Evolutionary conservation across 2,329 filamentous ascomycete species (phyloP).

Genomic region (Botrytis galanthina): DNA sequence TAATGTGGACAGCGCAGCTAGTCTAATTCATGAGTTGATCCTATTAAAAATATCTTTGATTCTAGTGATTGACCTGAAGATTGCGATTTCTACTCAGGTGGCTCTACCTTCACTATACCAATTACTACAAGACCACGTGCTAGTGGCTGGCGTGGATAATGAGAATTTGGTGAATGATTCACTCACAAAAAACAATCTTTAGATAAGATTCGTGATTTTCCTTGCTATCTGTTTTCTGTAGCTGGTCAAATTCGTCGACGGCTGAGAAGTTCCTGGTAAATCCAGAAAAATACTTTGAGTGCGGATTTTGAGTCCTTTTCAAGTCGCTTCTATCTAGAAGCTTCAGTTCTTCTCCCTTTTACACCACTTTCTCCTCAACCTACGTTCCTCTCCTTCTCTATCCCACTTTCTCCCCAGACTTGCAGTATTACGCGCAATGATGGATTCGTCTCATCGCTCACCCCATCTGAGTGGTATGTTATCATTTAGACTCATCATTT

Average conservation of each 20-base stretch:
- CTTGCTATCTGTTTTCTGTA: neutral
- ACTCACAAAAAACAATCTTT: neutral
- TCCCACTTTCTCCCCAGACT: neutral
- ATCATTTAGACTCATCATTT: neutral
- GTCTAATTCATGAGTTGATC: neutral
- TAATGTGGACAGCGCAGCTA: neutral
- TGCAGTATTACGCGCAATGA: neutral
- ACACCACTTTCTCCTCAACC: neutral
- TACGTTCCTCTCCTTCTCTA: neutral
- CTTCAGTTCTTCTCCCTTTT: neutral
- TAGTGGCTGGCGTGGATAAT: neutral
- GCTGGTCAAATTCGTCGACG: neutral
- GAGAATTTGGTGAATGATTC: neutral
- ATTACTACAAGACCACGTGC: neutral
- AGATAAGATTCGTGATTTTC: neutral
- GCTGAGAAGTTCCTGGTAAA: neutral
- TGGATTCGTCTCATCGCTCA: neutral
- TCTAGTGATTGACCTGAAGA: neutral
- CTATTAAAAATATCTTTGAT: neutral
- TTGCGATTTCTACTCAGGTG: neutral
- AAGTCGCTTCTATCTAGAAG: neutral
- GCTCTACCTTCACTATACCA: neutral
- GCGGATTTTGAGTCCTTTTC: neutral
- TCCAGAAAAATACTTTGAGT: neutral
- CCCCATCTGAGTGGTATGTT: neutral